Evolutionary conservation across 1,284 basidiomycete species (phyloP).

Genomic region (Boletellus sp.): DNA sequence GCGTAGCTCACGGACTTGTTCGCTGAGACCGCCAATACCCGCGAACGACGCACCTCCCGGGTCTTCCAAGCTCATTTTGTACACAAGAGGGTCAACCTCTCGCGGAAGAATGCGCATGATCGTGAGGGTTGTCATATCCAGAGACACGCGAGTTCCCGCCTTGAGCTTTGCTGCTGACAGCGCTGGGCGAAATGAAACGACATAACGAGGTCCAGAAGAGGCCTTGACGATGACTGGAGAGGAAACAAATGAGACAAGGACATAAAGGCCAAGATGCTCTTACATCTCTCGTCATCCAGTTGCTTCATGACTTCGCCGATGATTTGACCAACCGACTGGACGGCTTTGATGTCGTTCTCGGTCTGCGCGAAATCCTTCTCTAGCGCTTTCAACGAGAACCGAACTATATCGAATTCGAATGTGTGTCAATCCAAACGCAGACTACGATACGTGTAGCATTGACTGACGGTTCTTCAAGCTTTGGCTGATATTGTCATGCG

Average conservation of each 20-base stretch:
- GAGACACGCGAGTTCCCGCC: constrained; percentile 89
- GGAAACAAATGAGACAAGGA: constrained; percentile 1
- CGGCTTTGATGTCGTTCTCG: constrained; percentile 98
- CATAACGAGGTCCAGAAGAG: constrained; percentile 96
- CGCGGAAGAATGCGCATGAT: constrained; percentile 98
- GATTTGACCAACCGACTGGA: constrained; percentile 98
- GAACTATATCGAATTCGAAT: constrained; percentile 43
- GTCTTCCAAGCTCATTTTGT: constrained; percentile 99
- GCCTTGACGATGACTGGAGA: constrained; percentile 95
- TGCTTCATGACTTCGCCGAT: constrained; percentile 99
- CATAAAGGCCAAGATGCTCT: constrained; percentile 31
- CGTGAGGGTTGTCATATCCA: constrained; percentile 99
- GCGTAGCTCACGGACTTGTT: constrained; percentile 94
- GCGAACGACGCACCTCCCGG: constrained; percentile 95
- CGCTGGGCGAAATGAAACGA: constrained; percentile 95
- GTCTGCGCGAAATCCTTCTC: constrained; percentile 93
- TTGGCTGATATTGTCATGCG: constrained; percentile 80
- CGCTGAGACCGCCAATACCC: constrained; percentile 93
- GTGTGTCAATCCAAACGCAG: constrained; percentile 1
- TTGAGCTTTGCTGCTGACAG: constrained; percentile 93
- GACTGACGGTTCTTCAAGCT: constrained; percentile 82
- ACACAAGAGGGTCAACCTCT: constrained; percentile 97
- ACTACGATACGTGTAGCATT: background rate
- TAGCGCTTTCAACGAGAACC: constrained; percentile 83
- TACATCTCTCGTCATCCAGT: constrained; percentile 96